A percentile compares a stretch with the other conserved stretches of the same genome.
Evolutionary conservation across 352 stramenopile species (phyloP).

Genomic region (Peronospora belbahrii): DNA sequence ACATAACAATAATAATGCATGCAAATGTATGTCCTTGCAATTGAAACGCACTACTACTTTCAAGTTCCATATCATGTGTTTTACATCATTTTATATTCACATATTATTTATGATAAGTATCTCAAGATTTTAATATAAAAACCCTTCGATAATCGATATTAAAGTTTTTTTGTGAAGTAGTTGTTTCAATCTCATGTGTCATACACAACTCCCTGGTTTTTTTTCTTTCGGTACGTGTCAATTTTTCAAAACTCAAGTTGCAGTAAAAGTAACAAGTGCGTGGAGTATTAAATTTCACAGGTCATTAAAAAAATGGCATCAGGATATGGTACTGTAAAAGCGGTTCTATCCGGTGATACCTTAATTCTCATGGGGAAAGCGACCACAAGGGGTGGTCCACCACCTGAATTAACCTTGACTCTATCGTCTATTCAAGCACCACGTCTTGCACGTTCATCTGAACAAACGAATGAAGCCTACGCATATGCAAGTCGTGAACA

Average conservation of each 20-base stretch:
- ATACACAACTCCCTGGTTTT: background rate
- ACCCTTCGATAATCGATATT: too few relatives aligned
- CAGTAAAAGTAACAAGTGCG: background rate
- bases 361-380: constrained; percentile 91
- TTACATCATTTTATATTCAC: too few relatives aligned
- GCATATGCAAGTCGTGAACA: constrained; percentile 95
- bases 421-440: constrained; percentile 93
- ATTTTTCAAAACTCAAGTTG: background rate
- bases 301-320: constrained; percentile 72
- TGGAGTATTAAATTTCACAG: constrained; percentile 6
- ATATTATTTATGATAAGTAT: too few relatives aligned
- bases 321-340: constrained; percentile 92
- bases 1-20: too few relatives aligned
- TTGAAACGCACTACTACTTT: too few relatives aligned
- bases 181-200: background rate
- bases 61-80: too few relatives aligned
- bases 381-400: constrained; percentile 70
- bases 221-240: background rate
- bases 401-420: constrained; percentile 94
- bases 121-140: too few relatives aligned
- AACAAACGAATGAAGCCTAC: constrained; percentile 83
- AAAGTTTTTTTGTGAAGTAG: too few relatives aligned
- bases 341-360: constrained; percentile 96
- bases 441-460: constrained; percentile 68
- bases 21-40: too few relatives aligned